A percentile compares a stretch with the other conserved stretches of the same genome.
phyloP scores from a whole-genome alignment of 1,284 basidiomycete species.

The Ganoderma meredithae region DNA sequence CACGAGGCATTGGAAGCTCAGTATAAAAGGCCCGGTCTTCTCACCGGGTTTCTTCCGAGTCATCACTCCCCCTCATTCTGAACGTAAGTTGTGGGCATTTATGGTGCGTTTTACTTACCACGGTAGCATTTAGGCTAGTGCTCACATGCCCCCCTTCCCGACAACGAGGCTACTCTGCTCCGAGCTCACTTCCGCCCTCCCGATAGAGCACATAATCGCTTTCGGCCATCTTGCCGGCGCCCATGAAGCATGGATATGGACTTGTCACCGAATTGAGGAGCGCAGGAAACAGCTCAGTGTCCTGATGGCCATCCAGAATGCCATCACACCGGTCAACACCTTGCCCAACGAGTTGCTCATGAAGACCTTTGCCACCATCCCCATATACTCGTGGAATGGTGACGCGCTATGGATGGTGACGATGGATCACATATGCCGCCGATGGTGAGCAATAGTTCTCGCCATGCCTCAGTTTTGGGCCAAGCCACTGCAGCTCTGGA shows the following conservation, averaged over 20 bases:
- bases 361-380: not conserved
- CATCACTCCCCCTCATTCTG: too few relatives aligned
- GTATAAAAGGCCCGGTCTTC: too few relatives aligned
- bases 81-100: too few relatives aligned
- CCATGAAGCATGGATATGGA: not conserved
- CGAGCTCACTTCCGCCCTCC: not conserved
- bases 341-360: constrained; percentile 10
- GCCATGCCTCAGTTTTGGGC: not conserved
- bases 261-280: not conserved
- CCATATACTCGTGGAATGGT: not conserved
- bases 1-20: too few relatives aligned
- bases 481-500: too few relatives aligned
- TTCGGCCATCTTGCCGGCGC: not conserved
- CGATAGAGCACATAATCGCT: not conserved
- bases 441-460: not conserved
- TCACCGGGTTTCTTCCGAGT: too few relatives aligned
- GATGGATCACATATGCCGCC: constrained; percentile 1
- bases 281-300: not conserved
- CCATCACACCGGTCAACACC: not conserved
- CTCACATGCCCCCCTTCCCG: too few relatives aligned
- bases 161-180: too few relatives aligned
- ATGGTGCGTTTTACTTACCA: too few relatives aligned
- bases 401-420: not conserved
- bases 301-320: not conserved
- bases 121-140: too few relatives aligned